These are phyloP conservation scores for Metschnikowia similis DNA, from an alignment of 805 yeast genomes.

Conservation along the genomic window DNA sequence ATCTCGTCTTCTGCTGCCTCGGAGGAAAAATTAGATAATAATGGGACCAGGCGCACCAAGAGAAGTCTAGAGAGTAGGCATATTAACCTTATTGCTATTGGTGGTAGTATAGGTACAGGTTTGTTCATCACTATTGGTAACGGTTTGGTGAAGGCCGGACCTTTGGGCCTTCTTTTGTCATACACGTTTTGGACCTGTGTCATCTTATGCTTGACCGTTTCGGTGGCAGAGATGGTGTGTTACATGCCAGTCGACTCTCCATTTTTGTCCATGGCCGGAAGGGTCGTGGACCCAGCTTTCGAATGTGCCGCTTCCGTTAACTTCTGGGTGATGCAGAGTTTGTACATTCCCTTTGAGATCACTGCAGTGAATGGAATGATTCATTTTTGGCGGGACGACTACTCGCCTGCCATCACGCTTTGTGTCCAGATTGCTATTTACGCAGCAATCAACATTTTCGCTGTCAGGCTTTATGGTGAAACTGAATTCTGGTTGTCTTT, in stretches of 20 bases:
- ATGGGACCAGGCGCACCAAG: constrained; percentile 14
- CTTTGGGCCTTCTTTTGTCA: constrained; percentile 29
- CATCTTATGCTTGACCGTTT: constrained; percentile 29
- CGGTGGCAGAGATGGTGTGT: constrained; percentile 37
- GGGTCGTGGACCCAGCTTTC: constrained; percentile 35
- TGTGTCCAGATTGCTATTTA: constrained; percentile 41
- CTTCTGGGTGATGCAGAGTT: constrained; percentile 41
- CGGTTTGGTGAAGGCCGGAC: constrained; percentile 33
- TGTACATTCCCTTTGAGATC: constrained; percentile 26
- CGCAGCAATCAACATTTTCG: constrained; percentile 53
- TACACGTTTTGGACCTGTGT: constrained; percentile 29
- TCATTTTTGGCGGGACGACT: constrained; percentile 49
- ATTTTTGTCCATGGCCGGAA: constrained; percentile 34
- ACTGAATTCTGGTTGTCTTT: constrained; percentile 75
- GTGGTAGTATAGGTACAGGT: constrained; percentile 39
- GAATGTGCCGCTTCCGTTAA: constrained; percentile 33
- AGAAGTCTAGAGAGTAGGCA: constrained; percentile 26
- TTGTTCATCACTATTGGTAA: constrained; percentile 33
- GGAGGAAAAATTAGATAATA: background rate
- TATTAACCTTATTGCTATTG: constrained; percentile 37
- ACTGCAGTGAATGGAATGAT: constrained; percentile 48
- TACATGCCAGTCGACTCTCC: constrained; percentile 35
- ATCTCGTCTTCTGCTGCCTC: constrained; percentile 4
- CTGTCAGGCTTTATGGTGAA: constrained; percentile 76
- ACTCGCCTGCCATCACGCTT: constrained; percentile 45